Percentiles rank a stretch among this genome's conserved stretches.
Conservation (phyloP, 495 filamentous ascomycete species). For the Trichoderma asperelloides region DNA sequence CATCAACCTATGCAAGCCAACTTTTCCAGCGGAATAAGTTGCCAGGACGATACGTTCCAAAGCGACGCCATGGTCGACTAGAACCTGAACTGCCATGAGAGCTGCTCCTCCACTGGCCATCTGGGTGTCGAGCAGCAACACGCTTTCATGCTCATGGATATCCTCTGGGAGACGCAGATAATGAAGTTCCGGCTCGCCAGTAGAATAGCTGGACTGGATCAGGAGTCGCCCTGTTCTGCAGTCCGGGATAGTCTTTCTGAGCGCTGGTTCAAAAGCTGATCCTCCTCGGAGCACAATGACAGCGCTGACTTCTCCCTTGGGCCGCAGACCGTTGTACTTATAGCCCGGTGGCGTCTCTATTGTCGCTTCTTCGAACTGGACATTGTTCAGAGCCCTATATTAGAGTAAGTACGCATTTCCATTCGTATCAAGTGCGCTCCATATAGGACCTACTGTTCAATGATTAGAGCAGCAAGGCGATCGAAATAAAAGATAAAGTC, state of each 20-base stretch:
- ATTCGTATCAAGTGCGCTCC: not conserved
- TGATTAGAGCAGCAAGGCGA: conserved; percentile 68
- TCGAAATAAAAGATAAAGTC: conserved; percentile 98
- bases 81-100: conserved; percentile 89
- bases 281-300: conserved; percentile 85
- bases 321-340: conserved; percentile 57
- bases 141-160: conserved; percentile 61
- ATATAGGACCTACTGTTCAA: conserved; percentile 56
- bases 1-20: conserved; percentile 70
- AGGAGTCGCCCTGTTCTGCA: conserved; percentile 81
- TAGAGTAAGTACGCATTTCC: conserved; percentile 12
- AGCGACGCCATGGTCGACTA: conserved; percentile 88
- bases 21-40: conserved; percentile 73
- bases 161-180: conserved; percentile 67
- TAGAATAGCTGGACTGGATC: conserved; percentile 78
- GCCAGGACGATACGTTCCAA: conserved; percentile 82
- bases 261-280: conserved; percentile 73
- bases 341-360: conserved; percentile 61
- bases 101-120: conserved; percentile 91
- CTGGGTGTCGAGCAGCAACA: conserved; percentile 84
- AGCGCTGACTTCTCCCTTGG: conserved; percentile 66
- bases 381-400: conserved; percentile 60
- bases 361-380: conserved; percentile 48
- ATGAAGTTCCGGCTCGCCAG: conserved; percentile 85
- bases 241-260: conserved; percentile 84